A percentile compares a stretch with the other conserved stretches of the same genome.
phyloP scores from a whole-genome alignment of 2,329 filamentous ascomycete genomes.

The Microsporum ferrugineum region DNA sequence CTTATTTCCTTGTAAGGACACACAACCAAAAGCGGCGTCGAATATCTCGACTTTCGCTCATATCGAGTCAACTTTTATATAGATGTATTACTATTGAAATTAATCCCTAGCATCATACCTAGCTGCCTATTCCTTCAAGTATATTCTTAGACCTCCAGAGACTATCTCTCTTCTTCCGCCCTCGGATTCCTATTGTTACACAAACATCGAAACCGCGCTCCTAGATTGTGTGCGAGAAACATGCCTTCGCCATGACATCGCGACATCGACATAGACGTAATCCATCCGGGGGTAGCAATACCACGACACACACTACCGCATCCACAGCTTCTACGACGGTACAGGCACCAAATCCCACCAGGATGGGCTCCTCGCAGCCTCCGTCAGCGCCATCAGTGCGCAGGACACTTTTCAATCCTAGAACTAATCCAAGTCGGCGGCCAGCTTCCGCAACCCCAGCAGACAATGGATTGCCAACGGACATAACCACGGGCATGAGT shows the following conservation, averaged over 20 bases:
- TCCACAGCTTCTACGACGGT: slow-evolving; percentile 9
- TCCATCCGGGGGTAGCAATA: slow-evolving; percentile 10
- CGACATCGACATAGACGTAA: slow-evolving; percentile 10
- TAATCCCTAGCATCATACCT: not conserved
- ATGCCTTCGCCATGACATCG: slow-evolving; percentile 6
- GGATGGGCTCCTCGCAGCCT: not conserved
- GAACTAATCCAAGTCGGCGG: slow-evolving; percentile 5
- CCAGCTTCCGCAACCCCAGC: not conserved
- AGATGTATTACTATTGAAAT: too few relatives aligned
- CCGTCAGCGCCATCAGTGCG: slow-evolving; percentile 8
- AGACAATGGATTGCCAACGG: slow-evolving; percentile 4
- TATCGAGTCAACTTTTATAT: too few relatives aligned
- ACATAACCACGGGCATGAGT: not conserved
- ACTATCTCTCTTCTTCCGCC: not conserved
- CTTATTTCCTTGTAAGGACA: not conserved
- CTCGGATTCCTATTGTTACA: not conserved
- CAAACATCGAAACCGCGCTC: not conserved
- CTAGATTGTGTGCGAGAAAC: not conserved
- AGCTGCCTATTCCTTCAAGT: not conserved
- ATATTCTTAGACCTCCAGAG: not conserved
- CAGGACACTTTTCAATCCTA: slow-evolving; percentile 12
- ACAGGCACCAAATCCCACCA: not conserved
- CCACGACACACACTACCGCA: slow-evolving; percentile 3
- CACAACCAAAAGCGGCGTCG: not conserved
- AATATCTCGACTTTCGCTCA: not conserved